A percentile compares a stretch with the other conserved stretches of the same genome.
Evolutionary conservation across 2,329 filamentous ascomycete genomes (phyloP).

Genomic region (Colletotrichum sp.): DNA sequence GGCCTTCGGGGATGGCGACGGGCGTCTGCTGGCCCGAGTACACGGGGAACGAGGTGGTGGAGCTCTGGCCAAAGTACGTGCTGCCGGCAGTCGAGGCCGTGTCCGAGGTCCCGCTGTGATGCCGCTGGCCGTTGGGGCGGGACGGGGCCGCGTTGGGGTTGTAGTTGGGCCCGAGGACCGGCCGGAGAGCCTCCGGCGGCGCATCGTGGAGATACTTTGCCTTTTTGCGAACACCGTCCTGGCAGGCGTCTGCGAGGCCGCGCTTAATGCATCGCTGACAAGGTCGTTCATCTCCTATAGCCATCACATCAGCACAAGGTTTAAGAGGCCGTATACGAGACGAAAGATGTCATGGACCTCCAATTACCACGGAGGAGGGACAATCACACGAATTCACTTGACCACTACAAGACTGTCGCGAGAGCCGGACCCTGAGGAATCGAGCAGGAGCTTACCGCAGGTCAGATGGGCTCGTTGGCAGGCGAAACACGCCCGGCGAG

Average conservation of each 20-base stretch:
- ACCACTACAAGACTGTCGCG: not conserved
- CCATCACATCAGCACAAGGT: slow-evolving; percentile 16
- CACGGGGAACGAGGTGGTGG: slow-evolving; percentile 53
- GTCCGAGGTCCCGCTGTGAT: slow-evolving; percentile 38
- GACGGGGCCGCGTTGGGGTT: slow-evolving; percentile 60
- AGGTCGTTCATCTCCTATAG: slow-evolving; percentile 87
- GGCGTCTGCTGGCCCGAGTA: slow-evolving; percentile 54
- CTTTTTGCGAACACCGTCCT: slow-evolving; percentile 97
- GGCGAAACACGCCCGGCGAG: slow-evolving; percentile 91
- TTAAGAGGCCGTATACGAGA: not conserved
- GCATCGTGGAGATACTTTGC: slow-evolving; percentile 99
- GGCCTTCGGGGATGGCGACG: slow-evolving; percentile 52
- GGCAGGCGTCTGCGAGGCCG: slow-evolving; percentile 86
- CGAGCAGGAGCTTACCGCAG: slow-evolving; percentile 76
- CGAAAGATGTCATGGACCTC: not conserved
- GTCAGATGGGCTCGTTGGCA: slow-evolving; percentile 97
- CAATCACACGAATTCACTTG: slow-evolving; percentile 15
- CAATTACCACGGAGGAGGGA: not conserved
- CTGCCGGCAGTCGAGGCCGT: slow-evolving; percentile 47
- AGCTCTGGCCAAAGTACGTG: slow-evolving; percentile 54
- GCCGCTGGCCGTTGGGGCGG: slow-evolving; percentile 45
- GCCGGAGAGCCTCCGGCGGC: slow-evolving; percentile 84
- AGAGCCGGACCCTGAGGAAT: slow-evolving; percentile 3
- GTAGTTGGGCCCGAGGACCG: slow-evolving; percentile 78
- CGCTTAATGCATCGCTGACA: slow-evolving; percentile 95